Conservation (phyloP, 129 eudicot genomes). For the Tagetes erecta region DNA sequence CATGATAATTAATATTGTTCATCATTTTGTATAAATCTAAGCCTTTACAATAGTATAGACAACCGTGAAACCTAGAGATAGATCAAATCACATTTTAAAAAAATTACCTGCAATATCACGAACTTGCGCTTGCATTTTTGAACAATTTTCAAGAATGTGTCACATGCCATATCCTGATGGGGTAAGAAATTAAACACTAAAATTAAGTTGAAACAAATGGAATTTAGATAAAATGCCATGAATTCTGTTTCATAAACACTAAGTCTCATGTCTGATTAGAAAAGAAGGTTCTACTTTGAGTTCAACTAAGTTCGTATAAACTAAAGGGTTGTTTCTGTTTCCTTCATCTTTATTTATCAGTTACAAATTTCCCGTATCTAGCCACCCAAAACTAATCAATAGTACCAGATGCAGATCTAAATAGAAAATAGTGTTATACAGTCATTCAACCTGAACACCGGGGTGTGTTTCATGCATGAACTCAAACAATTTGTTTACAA, state of each 20-base stretch:
- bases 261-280: background rate
- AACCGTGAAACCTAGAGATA: background rate
- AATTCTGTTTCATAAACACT: slow-evolving; percentile 3
- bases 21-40: background rate
- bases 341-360: slow-evolving; percentile 1
- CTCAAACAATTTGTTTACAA: slow-evolving; percentile 94
- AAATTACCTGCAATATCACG: slow-evolving; percentile 81
- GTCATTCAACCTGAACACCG: slow-evolving; percentile 83
- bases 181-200: slow-evolving; percentile 9
- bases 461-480: too few species aligned
- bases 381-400: slow-evolving; percentile 1
- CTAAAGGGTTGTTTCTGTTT: slow-evolving; percentile 2
- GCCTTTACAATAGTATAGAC: slow-evolving; percentile 4
- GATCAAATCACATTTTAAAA: slow-evolving; percentile 39
- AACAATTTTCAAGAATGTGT: too few species aligned
- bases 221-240: background rate
- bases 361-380: background rate
- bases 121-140: slow-evolving; percentile 99
- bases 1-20: background rate
- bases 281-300: background rate
- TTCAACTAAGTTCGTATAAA: background rate
- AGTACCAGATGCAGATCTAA: slow-evolving; percentile 18
- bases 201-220: background rate
- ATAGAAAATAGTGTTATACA: background rate
- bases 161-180: slow-evolving; percentile 96